Percentiles rank a stretch among this genome's conserved stretches.
These are phyloP conservation scores for Colletotrichum sp. DNA, from an alignment of 2,329 filamentous ascomycete genomes.

Conservation along the genomic window DNA sequence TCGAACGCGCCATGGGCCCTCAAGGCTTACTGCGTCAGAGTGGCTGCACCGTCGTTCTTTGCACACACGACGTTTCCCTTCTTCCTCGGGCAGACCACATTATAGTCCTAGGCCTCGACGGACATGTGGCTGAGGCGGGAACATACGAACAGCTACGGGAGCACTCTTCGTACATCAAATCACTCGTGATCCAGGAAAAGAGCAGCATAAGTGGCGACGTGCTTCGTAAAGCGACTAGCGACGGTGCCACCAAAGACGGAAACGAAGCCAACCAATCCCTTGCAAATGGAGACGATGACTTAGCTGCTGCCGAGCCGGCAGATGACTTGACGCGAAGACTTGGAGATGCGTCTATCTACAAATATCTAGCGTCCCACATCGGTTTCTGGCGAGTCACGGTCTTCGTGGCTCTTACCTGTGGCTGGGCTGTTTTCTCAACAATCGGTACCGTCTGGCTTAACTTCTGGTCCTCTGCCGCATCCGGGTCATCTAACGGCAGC, in stretches of 20 bases:
- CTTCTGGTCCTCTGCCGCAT: not conserved
- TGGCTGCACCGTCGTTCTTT: constrained; percentile 12
- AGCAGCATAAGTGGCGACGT: not conserved
- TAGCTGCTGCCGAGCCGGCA: not conserved
- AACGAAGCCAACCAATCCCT: not conserved
- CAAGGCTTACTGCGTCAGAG: constrained; percentile 43
- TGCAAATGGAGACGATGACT: not conserved
- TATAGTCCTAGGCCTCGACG: not conserved
- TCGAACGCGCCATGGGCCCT: constrained; percentile 43
- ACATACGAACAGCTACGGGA: not conserved
- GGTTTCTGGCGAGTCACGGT: not conserved
- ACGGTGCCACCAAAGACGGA: rapidly evolving
- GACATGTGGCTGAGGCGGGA: not conserved
- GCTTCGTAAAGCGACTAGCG: not conserved
- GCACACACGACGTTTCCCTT: constrained; percentile 14
- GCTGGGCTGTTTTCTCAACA: not conserved
- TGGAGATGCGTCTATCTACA: not conserved
- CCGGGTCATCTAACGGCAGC: not conserved
- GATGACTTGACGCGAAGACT: not conserved
- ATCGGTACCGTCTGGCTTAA: not conserved
- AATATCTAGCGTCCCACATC: not conserved
- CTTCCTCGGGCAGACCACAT: not conserved
- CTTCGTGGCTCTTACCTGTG: not conserved
- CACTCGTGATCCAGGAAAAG: not conserved
- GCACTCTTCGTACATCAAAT: not conserved